Evolutionary conservation across 1,139 yeast genomes (phyloP).

Genomic region (Barnettozyma hawaiiensis): DNA sequence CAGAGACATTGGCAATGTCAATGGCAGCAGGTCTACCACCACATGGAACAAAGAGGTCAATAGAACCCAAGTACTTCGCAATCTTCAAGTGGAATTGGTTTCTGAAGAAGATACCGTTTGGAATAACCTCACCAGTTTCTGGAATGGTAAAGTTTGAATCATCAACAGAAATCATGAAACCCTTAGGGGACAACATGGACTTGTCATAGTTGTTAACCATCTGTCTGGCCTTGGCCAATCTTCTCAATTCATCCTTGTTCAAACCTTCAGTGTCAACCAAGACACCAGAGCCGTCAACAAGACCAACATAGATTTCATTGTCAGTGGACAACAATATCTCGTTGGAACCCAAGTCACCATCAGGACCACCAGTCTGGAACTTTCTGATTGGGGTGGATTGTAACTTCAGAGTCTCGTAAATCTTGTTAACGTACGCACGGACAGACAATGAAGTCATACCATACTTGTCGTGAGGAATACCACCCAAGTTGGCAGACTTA

Average conservation of each 20-base stretch:
- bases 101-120: constrained; percentile 89
- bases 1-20: constrained; percentile 76
- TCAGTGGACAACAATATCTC: constrained; percentile 77
- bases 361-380: constrained; percentile 98
- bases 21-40: constrained; percentile 99
- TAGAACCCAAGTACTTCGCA: constrained; percentile 59
- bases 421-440: constrained; percentile 84
- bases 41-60: constrained; percentile 90
- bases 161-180: constrained; percentile 82
- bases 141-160: constrained; percentile 79
- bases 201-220: constrained; percentile 71
- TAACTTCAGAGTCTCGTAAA: constrained; percentile 72
- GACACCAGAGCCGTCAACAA: constrained; percentile 96
- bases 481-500: constrained; percentile 86
- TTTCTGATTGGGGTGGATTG: constrained; percentile 59
- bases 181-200: constrained; percentile 61
- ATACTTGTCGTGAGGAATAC: constrained; percentile 96
- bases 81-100: constrained; percentile 81
- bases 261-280: constrained; percentile 88
- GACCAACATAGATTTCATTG: constrained; percentile 76
- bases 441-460: constrained; percentile 98
- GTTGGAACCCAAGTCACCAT: constrained; percentile 95
- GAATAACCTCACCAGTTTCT: constrained; percentile 55
- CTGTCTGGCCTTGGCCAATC: constrained; percentile 72
- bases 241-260: constrained; percentile 68